Conservation (phyloP, 305 asterid genomes). For the Solanum hybrid region DNA sequence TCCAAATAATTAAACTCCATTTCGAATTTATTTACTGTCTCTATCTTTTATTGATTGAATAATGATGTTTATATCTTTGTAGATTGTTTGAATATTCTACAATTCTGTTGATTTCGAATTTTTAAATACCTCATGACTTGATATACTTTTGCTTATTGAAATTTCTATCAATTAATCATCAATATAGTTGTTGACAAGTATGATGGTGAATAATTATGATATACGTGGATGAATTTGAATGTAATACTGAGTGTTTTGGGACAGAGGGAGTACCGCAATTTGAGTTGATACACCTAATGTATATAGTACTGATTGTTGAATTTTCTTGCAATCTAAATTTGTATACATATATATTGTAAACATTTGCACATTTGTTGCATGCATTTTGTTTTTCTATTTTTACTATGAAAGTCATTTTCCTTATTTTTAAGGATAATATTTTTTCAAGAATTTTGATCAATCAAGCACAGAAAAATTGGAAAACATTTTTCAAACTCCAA, state of each 20-base stretch:
- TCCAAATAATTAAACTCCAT: no score
- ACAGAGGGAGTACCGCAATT: neutral
- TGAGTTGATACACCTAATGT: neutral
- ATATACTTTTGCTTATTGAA: neutral
- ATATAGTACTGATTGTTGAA: neutral
- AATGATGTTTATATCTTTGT: neutral
- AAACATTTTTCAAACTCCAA: neutral
- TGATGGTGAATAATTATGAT: neutral
- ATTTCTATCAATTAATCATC: neutral
- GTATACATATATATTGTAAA: neutral
- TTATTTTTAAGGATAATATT: neutral
- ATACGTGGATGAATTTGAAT: neutral
- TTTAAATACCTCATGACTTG: neutral
- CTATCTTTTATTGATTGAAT: neutral
- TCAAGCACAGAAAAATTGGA: neutral
- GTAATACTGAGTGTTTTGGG: neutral
- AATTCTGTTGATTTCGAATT: neutral
- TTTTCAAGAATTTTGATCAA: no score
- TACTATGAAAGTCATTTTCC: no score
- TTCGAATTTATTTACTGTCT: neutral
- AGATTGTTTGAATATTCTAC: neutral
- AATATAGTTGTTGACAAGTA: neutral
- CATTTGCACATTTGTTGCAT: neutral
- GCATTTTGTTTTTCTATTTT: neutral
- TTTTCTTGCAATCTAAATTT: neutral